These are phyloP conservation scores for Aschersonia sp. DNA, from an alignment of 2,329 filamentous ascomycete species.

Conservation along the genomic window DNA sequence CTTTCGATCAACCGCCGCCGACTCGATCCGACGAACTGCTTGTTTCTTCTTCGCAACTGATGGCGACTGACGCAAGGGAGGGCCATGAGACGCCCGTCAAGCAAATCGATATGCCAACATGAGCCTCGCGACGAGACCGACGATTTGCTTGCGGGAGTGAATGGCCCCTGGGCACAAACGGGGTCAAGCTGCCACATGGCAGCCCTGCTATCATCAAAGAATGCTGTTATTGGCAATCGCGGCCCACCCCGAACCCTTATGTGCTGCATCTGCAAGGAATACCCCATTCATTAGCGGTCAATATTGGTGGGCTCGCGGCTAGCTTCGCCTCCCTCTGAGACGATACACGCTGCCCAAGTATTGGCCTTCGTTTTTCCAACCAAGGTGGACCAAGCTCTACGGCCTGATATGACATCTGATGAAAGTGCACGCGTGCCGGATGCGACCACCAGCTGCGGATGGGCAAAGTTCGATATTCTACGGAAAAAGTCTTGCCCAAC, in stretches of 20 bases:
- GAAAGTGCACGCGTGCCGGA: too few relatives aligned
- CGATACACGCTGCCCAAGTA: not conserved
- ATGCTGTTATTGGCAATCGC: not conserved
- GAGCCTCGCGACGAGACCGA: not conserved
- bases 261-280: not conserved
- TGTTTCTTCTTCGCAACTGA: not conserved
- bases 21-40: not conserved
- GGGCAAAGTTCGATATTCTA: too few relatives aligned
- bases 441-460: too few relatives aligned
- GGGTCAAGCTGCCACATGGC: slow-evolving; percentile 1
- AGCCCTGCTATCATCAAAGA: not conserved
- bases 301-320: too few relatives aligned
- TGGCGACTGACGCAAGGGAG: not conserved
- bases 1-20: not conserved
- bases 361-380: not conserved
- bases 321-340: too few relatives aligned
- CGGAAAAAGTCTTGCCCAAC: too few relatives aligned
- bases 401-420: not conserved
- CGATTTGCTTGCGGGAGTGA: not conserved
- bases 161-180: not conserved
- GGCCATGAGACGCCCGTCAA: not conserved
- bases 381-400: not conserved
- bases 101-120: not conserved
- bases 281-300: not conserved
- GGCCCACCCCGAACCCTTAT: not conserved